Evolutionary conservation across 208 protist species (phyloP), one percentile per base, ranked within the genome.

Genomic region (Porcisia deanei): DNA sequence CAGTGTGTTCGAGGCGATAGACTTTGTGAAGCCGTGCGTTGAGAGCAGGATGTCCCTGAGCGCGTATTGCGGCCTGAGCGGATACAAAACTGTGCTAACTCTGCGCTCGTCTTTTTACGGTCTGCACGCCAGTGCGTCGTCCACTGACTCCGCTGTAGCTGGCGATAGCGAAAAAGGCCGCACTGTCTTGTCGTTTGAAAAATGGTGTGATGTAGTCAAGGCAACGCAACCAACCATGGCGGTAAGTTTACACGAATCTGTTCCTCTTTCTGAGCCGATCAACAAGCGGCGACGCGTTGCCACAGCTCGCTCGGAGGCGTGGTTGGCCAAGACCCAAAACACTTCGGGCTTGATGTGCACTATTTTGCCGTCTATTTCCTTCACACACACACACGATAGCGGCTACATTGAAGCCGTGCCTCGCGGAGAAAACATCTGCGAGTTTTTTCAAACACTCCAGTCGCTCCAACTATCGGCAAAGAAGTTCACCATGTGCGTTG

Each of bases 81-180:
- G 87, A 12, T 97, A 92, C 70, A 75, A n/a, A 34, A 68, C 83
- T 16, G 77, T 97, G 37, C 54, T 95, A 49, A 89, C 87, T 1
- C 54, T 88, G 37, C 89, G 88, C 63, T 94, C 84, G 25, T 81
- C 89, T 6, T 85, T 94, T 57, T 73, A 92, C 37, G 93, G 93
- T 25, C 61, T 83, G 39, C 93, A 97, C 61, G 22, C 80, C 8
- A 94, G 84, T 49, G 91, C 83, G 9, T 77, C 85, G 18, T 85
- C 87, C 37, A 88, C 84, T 2, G 85, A 92, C 30, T 61, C 77
- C 6, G 71, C 75, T 10, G 76, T 97, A 54, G 79, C 85, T 74
- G 89, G 83, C 20, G 83, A 91, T 71, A 86, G 82, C 66, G 93
- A 92, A 60, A 93, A 82, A 55, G 93, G 93, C n/a, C 82, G 93